Evolutionary conservation across 306 rosid species (phyloP).

Genomic region (Acacia melanoxylon): DNA sequence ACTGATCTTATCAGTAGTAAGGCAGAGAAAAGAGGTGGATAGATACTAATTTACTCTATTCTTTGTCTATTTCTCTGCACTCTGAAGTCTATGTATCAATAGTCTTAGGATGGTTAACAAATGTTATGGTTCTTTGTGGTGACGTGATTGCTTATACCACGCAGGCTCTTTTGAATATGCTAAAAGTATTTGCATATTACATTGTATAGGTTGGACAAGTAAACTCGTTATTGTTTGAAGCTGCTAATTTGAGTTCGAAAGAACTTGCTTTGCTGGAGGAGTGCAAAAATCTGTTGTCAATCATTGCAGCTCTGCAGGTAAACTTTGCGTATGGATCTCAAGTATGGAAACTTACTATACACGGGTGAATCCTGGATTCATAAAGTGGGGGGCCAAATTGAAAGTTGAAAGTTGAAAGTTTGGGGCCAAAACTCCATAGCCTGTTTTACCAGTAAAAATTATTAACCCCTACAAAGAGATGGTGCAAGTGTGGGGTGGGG

Average conservation of each 20-base stretch:
- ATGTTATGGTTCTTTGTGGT: neutral
- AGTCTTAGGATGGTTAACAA: neutral
- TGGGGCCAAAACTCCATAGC: no score
- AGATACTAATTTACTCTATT: neutral
- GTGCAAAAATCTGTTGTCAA: slow-evolving; percentile 70
- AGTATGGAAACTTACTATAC: neutral
- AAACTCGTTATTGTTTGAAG: slow-evolving; percentile 65
- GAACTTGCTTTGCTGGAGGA: slow-evolving; percentile 82
- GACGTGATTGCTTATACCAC: neutral
- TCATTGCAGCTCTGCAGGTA: slow-evolving; percentile 76
- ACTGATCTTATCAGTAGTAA: neutral
- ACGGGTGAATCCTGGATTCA: no score
- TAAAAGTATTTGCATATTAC: slow-evolving; percentile 38
- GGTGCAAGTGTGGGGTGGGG: no score
- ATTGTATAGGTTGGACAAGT: slow-evolving; percentile 68
- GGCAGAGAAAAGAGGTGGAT: neutral
- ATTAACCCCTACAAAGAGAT: no score
- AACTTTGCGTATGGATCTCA: slow-evolving; percentile 9
- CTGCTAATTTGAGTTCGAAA: slow-evolving; percentile 58
- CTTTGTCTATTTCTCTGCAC: neutral
- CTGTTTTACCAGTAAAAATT: no score
- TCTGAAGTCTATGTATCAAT: neutral
- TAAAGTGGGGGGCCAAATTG: no score
- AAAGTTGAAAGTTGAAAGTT: no score
- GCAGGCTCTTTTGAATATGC: neutral